phyloP scores from a whole-genome alignment of 1,139 yeast species.

The Torulaspora pretoriensis region DNA sequence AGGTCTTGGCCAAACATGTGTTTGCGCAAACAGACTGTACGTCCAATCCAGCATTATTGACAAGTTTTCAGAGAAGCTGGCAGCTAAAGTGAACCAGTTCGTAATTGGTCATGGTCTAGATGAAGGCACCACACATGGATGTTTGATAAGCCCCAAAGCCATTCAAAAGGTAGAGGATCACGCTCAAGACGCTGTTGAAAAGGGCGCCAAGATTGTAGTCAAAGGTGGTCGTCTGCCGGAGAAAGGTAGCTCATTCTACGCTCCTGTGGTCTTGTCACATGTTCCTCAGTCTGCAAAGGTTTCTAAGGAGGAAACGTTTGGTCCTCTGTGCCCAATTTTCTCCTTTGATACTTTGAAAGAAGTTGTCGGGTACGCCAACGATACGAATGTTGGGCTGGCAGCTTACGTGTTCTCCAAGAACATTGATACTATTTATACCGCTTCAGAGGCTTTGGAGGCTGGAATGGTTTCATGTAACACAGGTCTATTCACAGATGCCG shows the following conservation, averaged over 20 bases:
- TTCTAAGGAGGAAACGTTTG: constrained; percentile 77
- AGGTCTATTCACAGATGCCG: constrained; percentile 65
- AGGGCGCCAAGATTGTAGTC: constrained; percentile 62
- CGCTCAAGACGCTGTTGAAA: constrained; percentile 65
- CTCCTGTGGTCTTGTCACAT: constrained; percentile 66
- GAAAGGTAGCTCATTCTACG: constrained; percentile 72
- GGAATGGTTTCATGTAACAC: constrained; percentile 83
- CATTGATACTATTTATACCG: constrained; percentile 56
- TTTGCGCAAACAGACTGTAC: constrained; percentile 72
- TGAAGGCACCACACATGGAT: constrained; percentile 69
- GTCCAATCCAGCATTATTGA: constrained; percentile 63
- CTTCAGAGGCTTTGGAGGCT: constrained; percentile 67
- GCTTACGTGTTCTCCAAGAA: constrained; percentile 73
- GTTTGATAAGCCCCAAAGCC: constrained; percentile 66
- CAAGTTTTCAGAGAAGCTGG: constrained; percentile 50
- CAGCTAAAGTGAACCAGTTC: constrained; percentile 50
- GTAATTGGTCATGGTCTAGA: constrained; percentile 74
- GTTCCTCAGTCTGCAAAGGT: constrained; percentile 64
- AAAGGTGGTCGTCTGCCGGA: constrained; percentile 65
- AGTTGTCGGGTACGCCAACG: constrained; percentile 65
- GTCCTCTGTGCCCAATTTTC: constrained; percentile 80
- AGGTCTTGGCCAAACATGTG: constrained; percentile 78
- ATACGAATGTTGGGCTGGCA: constrained; percentile 68
- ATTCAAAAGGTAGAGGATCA: constrained; percentile 66
- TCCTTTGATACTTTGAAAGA: constrained; percentile 63